A percentile compares a stretch with the other conserved stretches of the same genome.
Evolutionary conservation across 148 eudicot genomes (phyloP).

Genomic region (Amaranthus palmeri): DNA sequence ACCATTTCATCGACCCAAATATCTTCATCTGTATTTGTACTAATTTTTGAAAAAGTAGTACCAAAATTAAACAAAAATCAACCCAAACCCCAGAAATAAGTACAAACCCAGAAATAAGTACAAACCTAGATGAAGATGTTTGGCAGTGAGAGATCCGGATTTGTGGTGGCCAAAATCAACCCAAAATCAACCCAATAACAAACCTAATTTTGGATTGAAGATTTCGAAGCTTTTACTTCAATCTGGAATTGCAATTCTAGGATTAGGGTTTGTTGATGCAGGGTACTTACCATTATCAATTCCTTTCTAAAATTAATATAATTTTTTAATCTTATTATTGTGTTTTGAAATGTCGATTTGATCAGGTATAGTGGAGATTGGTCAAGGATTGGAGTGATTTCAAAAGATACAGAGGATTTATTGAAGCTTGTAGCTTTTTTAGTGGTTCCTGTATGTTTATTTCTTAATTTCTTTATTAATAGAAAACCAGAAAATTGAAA

Average conservation of each 20-base stretch:
- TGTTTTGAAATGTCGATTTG: constrained; percentile 9
- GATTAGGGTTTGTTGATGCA: constrained; percentile 79
- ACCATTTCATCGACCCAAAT: too few species aligned
- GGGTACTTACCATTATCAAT: constrained; percentile 51
- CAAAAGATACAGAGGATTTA: constrained; percentile 60
- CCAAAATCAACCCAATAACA: too few species aligned
- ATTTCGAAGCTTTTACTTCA: constrained; percentile 42
- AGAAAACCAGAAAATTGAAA: constrained; percentile 20
- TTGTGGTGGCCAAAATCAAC: too few species aligned
- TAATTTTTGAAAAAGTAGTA: too few species aligned
- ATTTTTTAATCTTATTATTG: background rate
- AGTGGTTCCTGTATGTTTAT: constrained; percentile 63
- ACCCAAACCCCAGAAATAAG: too few species aligned
- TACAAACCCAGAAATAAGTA: too few species aligned
- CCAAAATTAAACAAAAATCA: too few species aligned
- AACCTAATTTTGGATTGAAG: constrained; percentile 23
- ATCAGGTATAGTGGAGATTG: constrained; percentile 93
- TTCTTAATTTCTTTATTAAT: constrained; percentile 42
- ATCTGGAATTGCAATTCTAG: constrained; percentile 55
- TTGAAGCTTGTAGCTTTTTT: constrained; percentile 61
- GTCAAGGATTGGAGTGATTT: constrained; percentile 89
- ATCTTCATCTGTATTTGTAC: too few species aligned
- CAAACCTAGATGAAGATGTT: too few species aligned
- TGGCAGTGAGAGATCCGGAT: too few species aligned
- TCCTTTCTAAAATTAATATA: background rate